phyloP scores from a whole-genome alignment of 2,329 filamentous ascomycete species.

The Colletotrichum coccodes region DNA sequence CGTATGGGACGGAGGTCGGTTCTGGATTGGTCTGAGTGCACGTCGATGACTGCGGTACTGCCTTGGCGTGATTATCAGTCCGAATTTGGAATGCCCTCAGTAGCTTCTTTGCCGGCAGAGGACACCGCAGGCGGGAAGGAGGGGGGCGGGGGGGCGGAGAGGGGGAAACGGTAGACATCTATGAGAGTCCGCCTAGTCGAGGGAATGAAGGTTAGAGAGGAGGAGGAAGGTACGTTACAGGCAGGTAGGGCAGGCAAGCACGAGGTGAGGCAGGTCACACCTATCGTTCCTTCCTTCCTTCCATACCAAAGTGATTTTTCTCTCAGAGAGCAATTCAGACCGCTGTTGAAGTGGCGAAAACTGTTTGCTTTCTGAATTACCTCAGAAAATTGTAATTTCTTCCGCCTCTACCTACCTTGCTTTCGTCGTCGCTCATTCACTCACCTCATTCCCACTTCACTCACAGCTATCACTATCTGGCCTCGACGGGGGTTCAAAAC shows the following conservation, averaged over 20 bases:
- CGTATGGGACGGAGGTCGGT: background rate
- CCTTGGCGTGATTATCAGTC: background rate
- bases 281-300: constrained; percentile 4
- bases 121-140: no score
- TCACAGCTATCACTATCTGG: background rate
- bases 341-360: background rate
- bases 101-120: background rate
- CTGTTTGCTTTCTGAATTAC: background rate
- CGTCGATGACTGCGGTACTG: background rate
- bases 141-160: background rate
- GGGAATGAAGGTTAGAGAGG: background rate
- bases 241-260: background rate
- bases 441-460: background rate
- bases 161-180: background rate
- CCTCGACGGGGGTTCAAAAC: background rate
- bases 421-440: background rate
- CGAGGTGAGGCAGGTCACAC: constrained; percentile 3
- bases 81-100: background rate
- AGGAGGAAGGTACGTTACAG: background rate
- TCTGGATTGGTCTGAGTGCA: background rate
- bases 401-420: background rate
- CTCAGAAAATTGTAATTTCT: background rate
- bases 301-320: background rate
- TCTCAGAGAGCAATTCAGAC: background rate
- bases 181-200: background rate